Percentiles rank a stretch among this genome's conserved stretches.
Evolutionary conservation across 2,329 filamentous ascomycete species (phyloP).

Genomic region (Aquanectria penicillioides): DNA sequence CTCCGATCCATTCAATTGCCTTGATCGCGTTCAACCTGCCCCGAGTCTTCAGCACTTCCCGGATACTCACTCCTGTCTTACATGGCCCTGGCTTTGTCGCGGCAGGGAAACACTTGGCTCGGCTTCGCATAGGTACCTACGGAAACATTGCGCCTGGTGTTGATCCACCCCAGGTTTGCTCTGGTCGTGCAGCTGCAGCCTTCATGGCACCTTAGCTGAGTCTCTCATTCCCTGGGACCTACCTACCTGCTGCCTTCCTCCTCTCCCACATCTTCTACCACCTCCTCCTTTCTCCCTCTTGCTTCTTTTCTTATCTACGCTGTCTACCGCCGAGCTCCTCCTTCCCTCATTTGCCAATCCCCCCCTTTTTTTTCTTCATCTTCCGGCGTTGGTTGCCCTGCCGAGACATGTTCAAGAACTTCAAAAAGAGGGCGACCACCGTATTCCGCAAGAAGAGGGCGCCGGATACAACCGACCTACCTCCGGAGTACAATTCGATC

Average conservation of each 20-base stretch:
- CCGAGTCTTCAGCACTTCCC: too few species aligned
- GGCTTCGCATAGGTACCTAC: too few species aligned
- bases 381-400: not conserved
- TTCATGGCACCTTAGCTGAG: not conserved
- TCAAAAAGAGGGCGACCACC: conserved; percentile 36
- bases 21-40: not conserved
- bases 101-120: too few species aligned
- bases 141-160: not conserved
- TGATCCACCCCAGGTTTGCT: not conserved
- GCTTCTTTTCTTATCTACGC: not conserved
- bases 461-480: conserved; percentile 22
- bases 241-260: not conserved
- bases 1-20: not conserved
- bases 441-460: conserved; percentile 36
- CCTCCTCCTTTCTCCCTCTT: not conserved
- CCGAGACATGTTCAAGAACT: conserved; percentile 39
- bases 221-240: not conserved
- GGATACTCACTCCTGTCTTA: not conserved
- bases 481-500: conserved; percentile 8
- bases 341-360: not conserved
- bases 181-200: not conserved
- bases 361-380: not conserved
- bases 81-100: not conserved
- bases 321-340: too few species aligned
- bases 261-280: not conserved